Evolutionary conservation across 208 protist genomes (phyloP).

Genomic region (Crithidia acanthocephali): DNA sequence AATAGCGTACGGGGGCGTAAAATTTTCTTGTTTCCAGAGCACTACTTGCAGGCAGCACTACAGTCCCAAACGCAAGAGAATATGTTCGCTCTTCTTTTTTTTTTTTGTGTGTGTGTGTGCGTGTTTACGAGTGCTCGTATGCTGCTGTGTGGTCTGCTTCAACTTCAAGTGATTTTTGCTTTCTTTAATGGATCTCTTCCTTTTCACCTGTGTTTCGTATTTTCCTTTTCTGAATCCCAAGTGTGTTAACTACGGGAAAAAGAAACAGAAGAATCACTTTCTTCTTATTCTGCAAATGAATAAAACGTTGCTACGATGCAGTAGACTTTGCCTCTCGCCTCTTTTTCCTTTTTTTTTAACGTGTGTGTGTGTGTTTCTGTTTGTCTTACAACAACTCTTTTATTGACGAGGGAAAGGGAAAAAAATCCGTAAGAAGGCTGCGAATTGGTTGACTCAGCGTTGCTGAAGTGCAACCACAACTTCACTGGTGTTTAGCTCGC

Average conservation of each 20-base stretch:
- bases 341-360: not conserved
- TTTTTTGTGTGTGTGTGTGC: not conserved
- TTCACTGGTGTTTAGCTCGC: too few species aligned
- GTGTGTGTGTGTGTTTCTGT: too few species aligned
- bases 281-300: not conserved
- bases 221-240: not conserved
- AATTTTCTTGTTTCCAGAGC: too few species aligned
- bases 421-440: too few species aligned
- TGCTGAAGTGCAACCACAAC: too few species aligned
- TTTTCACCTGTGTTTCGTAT: not conserved
- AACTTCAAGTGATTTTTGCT: not conserved
- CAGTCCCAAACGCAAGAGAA: not conserved
- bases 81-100: not conserved
- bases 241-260: not conserved
- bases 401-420: too few species aligned
- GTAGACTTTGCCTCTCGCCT: not conserved
- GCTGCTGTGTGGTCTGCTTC: not conserved
- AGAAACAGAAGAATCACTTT: not conserved
- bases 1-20: too few species aligned
- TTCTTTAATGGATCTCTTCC: not conserved
- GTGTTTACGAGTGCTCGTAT: not conserved
- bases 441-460: too few species aligned
- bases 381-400: too few species aligned
- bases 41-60: too few species aligned
- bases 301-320: not conserved